These are phyloP conservation scores for Deinandra increscens DNA, from an alignment of 129 eudicot species.

Conservation along the genomic window DNA sequence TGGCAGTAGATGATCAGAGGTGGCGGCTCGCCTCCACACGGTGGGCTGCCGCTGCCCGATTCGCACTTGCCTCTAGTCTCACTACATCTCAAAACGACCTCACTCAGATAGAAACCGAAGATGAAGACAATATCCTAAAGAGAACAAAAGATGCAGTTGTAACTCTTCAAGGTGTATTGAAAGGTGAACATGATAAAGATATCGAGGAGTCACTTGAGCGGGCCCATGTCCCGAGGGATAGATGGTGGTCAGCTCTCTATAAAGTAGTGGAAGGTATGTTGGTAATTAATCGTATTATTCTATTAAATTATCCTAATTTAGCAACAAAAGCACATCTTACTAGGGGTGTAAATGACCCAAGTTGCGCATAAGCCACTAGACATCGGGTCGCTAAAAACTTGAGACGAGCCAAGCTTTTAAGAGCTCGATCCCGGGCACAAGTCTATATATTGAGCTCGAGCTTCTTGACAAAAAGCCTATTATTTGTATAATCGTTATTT, in stretches of 20 bases:
- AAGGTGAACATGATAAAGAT: slow-evolving; percentile 68
- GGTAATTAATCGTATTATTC: not conserved
- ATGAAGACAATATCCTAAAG: slow-evolving; percentile 48
- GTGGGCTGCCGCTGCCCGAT: slow-evolving; percentile 91
- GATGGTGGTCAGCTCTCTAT: slow-evolving; percentile 95
- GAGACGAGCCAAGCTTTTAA: not conserved
- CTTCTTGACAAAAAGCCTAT: too few relatives aligned
- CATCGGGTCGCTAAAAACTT: not conserved
- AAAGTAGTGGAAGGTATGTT: slow-evolving; percentile 74
- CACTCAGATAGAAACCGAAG: slow-evolving; percentile 43
- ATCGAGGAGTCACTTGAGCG: slow-evolving; percentile 68
- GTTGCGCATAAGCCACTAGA: not conserved
- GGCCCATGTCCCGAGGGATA: slow-evolving; percentile 53
- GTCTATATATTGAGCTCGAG: too few relatives aligned
- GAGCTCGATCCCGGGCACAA: too few relatives aligned
- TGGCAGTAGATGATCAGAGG: slow-evolving; percentile 51
- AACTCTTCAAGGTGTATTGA: slow-evolving; percentile 69
- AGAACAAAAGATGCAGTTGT: slow-evolving; percentile 82
- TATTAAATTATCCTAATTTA: not conserved
- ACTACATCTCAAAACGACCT: slow-evolving; percentile 72
- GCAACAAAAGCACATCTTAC: not conserved
- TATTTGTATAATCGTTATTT: not conserved
- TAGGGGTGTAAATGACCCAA: not conserved
- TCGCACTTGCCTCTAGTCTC: slow-evolving; percentile 66
- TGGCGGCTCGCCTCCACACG: slow-evolving; percentile 69